phyloP scores from a whole-genome alignment of 768 basidiomycete species.

The Cantharellus cinnabarinus region DNA sequence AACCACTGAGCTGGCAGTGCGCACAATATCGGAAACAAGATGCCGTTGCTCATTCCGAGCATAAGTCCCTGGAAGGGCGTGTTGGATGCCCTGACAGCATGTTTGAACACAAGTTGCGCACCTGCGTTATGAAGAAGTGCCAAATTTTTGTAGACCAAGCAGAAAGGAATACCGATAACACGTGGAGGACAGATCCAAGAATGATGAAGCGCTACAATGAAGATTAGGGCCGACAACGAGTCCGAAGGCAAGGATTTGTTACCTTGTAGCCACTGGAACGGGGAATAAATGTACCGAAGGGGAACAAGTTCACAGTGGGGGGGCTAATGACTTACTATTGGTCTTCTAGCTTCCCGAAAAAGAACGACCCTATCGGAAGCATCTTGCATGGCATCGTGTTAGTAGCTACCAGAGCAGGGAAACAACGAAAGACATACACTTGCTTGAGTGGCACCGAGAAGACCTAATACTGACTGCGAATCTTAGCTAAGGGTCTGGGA shows the following conservation, averaged over 20 bases:
- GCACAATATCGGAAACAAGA: slow-evolving; percentile 5
- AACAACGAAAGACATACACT: slow-evolving; percentile 1
- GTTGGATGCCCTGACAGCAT: background rate
- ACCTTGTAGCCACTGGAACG: background rate
- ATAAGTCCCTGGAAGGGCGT: background rate
- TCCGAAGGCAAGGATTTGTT: background rate
- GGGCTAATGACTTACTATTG: slow-evolving; percentile 4
- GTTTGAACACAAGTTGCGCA: background rate
- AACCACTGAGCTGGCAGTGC: slow-evolving; percentile 9
- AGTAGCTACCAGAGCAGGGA: background rate
- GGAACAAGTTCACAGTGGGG: background rate
- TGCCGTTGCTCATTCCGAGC: slow-evolving; percentile 3
- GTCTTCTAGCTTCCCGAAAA: slow-evolving; percentile 9
- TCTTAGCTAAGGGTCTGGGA: background rate
- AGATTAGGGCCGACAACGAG: background rate
- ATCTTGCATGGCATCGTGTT: background rate
- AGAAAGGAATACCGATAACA: slow-evolving; percentile 1
- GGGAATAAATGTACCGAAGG: background rate
- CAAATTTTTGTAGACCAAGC: slow-evolving; percentile 8
- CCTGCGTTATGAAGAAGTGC: slow-evolving; percentile 9
- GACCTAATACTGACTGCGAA: slow-evolving; percentile 3
- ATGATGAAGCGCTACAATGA: slow-evolving; percentile 5
- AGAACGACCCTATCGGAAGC: slow-evolving; percentile 8
- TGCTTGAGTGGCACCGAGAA: slow-evolving; percentile 5
- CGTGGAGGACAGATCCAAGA: slow-evolving; percentile 3